These are phyloP conservation scores for Scheffersomyces segobiensis DNA, from an alignment of 1,139 yeast genomes.

Conservation along the genomic window DNA sequence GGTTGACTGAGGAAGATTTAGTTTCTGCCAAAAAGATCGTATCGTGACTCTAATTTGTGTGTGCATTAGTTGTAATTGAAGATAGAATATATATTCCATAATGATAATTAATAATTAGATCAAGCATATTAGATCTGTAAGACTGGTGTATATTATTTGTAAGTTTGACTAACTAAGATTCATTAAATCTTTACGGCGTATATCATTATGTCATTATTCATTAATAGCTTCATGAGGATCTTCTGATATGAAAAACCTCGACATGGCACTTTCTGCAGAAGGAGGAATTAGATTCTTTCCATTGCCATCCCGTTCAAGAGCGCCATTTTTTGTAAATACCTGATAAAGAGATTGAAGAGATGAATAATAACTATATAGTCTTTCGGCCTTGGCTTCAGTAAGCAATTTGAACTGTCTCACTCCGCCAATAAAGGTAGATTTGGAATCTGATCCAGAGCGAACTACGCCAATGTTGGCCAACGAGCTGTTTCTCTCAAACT, in stretches of 20 bases:
- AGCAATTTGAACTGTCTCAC: constrained; percentile 57
- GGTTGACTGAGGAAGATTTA: constrained; percentile 54
- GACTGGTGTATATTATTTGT: background rate
- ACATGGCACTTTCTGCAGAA: constrained; percentile 45
- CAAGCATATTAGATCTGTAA: background rate
- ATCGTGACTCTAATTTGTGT: background rate
- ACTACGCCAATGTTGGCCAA: constrained; percentile 56
- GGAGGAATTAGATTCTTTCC: constrained; percentile 41
- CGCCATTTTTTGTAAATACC: constrained; percentile 22
- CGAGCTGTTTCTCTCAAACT: constrained; percentile 51
- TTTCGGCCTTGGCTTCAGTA: constrained; percentile 47
- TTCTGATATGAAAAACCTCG: constrained; percentile 46
- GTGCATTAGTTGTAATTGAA: background rate
- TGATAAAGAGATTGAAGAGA: constrained; percentile 37
- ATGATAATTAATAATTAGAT: no score
- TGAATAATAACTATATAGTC: constrained; percentile 34
- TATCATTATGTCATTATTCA: constrained; percentile 7
- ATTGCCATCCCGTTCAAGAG: constrained; percentile 34
- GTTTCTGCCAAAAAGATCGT: constrained; percentile 43
- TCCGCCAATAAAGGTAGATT: constrained; percentile 48
- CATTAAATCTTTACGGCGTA: background rate
- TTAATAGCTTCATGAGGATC: constrained; percentile 48
- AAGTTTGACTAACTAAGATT: background rate
- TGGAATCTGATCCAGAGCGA: constrained; percentile 51
- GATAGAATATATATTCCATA: background rate